A percentile compares a stretch with the other conserved stretches of the same genome.
phyloP scores from a whole-genome alignment of 257 asterid species.

The Prunella vulgaris region DNA sequence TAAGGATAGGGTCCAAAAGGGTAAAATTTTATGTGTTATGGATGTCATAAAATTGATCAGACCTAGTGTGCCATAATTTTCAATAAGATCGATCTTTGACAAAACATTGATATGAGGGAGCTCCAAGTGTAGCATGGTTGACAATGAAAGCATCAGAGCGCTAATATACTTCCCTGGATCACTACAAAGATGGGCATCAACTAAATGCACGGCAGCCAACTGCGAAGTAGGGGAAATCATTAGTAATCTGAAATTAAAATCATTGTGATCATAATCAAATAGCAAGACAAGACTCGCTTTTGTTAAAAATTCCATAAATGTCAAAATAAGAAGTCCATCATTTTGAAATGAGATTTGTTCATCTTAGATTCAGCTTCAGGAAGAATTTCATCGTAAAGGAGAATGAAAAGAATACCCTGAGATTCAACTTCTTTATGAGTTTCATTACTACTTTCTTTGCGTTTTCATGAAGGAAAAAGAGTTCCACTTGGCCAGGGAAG shows the following conservation, averaged over 20 bases:
- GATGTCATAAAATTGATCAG: slow-evolving; percentile 21
- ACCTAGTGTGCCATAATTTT: slow-evolving; percentile 92
- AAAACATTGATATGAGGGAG: slow-evolving; percentile 94
- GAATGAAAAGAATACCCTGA: slow-evolving; percentile 50
- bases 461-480: slow-evolving; percentile 82
- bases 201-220: slow-evolving; percentile 92
- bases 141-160: slow-evolving; percentile 79
- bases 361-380: neutral
- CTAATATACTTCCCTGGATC: slow-evolving; percentile 97
- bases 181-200: slow-evolving; percentile 96
- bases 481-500: slow-evolving; percentile 99
- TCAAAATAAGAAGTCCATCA: neutral
- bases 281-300: slow-evolving; percentile 1
- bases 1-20: slow-evolving; percentile 12
- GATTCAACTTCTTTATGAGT: slow-evolving; percentile 80
- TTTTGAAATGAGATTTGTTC: slow-evolving; percentile 1
- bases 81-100: slow-evolving; percentile 93
- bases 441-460: slow-evolving; percentile 75
- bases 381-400: slow-evolving; percentile 6
- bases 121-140: slow-evolving; percentile 95
- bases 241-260: neutral
- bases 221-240: slow-evolving; percentile 39
- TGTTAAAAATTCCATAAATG: neutral
- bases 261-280: neutral
- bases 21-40: slow-evolving; percentile 2